Evolutionary conservation across 2,329 filamentous ascomycete species (phyloP).

Genomic region (Paraphaeosphaeria minitans): DNA sequence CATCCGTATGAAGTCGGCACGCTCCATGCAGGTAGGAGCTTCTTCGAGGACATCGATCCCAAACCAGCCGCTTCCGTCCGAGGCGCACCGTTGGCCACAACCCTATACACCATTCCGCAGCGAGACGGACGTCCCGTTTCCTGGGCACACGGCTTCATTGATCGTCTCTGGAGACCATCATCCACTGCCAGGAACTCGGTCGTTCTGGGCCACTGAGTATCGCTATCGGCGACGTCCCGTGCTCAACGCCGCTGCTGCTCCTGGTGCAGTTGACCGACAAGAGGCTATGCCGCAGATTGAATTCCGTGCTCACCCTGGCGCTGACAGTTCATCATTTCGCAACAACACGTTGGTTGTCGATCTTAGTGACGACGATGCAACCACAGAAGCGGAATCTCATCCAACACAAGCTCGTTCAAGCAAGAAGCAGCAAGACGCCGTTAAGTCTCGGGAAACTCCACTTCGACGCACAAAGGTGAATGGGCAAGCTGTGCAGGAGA

Average conservation of each 20-base stretch:
- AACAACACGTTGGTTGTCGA: neutral
- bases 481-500: too few relatives aligned
- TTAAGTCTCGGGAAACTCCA: too few relatives aligned
- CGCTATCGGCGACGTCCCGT: neutral
- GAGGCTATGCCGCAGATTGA: neutral
- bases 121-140: neutral
- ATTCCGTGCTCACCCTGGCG: neutral
- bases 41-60: neutral
- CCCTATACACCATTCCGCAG: neutral
- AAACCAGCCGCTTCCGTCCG: neutral
- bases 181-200: neutral
- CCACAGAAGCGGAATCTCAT: neutral
- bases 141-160: neutral
- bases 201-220: neutral
- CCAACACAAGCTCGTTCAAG: neutral
- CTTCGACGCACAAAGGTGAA: too few relatives aligned
- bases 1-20: constrained; percentile 1
- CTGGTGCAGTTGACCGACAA: neutral
- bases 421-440: too few relatives aligned
- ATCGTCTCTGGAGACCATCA: neutral
- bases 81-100: neutral
- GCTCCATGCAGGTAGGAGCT: neutral
- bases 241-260: neutral
- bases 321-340: neutral
- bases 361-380: neutral